Conservation (phyloP, 257 asterid species). For the Avicennia marina region DNA sequence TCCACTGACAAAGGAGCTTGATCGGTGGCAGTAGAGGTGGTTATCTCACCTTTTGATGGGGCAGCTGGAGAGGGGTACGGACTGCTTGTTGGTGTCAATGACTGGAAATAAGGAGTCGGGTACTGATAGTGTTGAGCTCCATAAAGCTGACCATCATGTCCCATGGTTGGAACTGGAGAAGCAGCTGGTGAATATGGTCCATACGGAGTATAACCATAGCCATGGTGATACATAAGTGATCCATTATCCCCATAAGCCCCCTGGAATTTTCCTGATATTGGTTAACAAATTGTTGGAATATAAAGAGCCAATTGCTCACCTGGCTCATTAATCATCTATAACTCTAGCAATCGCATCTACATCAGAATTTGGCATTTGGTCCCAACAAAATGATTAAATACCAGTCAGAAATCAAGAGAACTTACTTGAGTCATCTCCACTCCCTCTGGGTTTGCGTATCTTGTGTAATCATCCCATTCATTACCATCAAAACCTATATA, state of each 20-base stretch:
- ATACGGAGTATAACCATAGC: slow-evolving; percentile 68
- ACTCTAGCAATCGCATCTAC: too few relatives aligned
- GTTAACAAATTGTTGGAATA: background rate
- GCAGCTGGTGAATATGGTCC: slow-evolving; percentile 62
- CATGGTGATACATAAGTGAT: slow-evolving; percentile 52
- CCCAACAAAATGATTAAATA: too few relatives aligned
- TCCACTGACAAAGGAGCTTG: slow-evolving; percentile 48
- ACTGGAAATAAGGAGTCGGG: slow-evolving; percentile 56
- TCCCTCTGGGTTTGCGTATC: slow-evolving; percentile 47
- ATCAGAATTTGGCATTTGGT: too few relatives aligned
- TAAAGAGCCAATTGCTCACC: too few relatives aligned
- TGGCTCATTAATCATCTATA: too few relatives aligned
- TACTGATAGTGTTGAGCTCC: slow-evolving; percentile 76
- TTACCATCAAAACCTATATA: slow-evolving; percentile 35
- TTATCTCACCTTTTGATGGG: slow-evolving; percentile 47
- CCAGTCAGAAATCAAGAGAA: too few relatives aligned
- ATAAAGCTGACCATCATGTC: slow-evolving; percentile 67
- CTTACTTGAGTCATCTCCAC: slow-evolving; percentile 46
- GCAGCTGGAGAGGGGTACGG: slow-evolving; percentile 29
- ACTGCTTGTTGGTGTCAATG: slow-evolving; percentile 41
- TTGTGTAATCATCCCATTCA: slow-evolving; percentile 50
- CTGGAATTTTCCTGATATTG: slow-evolving; percentile 26
- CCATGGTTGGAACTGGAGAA: slow-evolving; percentile 54
- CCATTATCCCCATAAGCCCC: slow-evolving; percentile 68
- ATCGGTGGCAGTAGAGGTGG: slow-evolving; percentile 41